These are phyloP conservation scores for Piromyces finnis DNA, from an alignment of 192 early-diverging fungal genomes.

Conservation along the genomic window DNA sequence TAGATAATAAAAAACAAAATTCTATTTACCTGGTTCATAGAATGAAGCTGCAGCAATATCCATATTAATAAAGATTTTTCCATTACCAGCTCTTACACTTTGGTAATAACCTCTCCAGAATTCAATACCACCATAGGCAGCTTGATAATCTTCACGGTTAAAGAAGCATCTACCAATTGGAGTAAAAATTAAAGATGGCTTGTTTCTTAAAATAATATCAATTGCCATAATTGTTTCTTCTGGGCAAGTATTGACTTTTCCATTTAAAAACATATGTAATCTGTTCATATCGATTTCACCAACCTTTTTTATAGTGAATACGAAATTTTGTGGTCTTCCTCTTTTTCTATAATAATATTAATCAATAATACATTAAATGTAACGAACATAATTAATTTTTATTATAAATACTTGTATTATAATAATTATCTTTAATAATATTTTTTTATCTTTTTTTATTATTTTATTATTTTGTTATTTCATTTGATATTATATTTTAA, in stretches of 20 bases:
- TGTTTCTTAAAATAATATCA: constrained; percentile 69
- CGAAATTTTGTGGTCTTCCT: constrained; percentile 21
- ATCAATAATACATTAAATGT: no score
- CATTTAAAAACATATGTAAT: background rate
- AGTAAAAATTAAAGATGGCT: constrained; percentile 53
- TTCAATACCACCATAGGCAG: constrained; percentile 57
- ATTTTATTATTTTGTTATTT: no score
- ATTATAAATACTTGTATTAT: no score
- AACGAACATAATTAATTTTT: no score
- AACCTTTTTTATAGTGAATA: constrained; percentile 42
- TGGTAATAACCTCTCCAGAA: constrained; percentile 90
- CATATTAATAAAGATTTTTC: constrained; percentile 36
- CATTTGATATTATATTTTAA: no score
- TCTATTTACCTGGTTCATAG: constrained; percentile 19
- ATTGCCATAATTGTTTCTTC: background rate
- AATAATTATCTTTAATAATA: no score
- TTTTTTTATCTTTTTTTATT: no score
- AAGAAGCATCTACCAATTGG: constrained; percentile 82
- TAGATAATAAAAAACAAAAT: no score
- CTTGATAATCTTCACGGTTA: constrained; percentile 30
- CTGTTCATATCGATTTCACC: constrained; percentile 40
- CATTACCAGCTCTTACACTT: constrained; percentile 55
- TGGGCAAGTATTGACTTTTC: background rate
- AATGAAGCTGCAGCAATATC: constrained; percentile 41
- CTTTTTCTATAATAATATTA: no score